Conservation (phyloP, 257 asterid species). For the Jasminum sambac region DNA sequence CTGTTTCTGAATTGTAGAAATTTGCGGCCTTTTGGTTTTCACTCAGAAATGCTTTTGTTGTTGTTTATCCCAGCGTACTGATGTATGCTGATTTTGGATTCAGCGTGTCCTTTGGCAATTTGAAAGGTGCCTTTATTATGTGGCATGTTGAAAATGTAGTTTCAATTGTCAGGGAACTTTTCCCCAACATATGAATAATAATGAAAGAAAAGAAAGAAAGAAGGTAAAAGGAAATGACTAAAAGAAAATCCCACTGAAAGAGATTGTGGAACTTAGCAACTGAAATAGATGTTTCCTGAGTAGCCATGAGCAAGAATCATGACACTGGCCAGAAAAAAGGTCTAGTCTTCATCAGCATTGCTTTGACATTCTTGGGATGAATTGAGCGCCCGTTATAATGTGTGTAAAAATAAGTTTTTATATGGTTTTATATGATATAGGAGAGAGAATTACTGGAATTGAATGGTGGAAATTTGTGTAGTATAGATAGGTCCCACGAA, state of each 20-base stretch:
- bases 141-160: neutral
- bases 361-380: too few relatives aligned
- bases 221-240: neutral
- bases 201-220: neutral
- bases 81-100: constrained; percentile 1
- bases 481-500: too few relatives aligned
- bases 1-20: constrained; percentile 6
- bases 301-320: neutral
- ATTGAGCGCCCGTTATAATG: too few relatives aligned
- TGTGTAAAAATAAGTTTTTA: too few relatives aligned
- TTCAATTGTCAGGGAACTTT: neutral
- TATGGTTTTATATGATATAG: too few relatives aligned
- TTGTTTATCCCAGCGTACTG: neutral
- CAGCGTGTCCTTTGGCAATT: neutral
- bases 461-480: too few relatives aligned
- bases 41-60: constrained; percentile 8
- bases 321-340: neutral
- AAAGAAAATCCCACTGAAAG: neutral
- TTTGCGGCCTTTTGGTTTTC: neutral
- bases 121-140: neutral
- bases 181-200: neutral
- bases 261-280: neutral
- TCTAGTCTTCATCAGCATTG: neutral
- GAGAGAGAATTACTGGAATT: too few relatives aligned
- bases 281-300: neutral